phyloP scores from a whole-genome alignment of 805 yeast species.

The Wickerhamiella spandovensis region DNA sequence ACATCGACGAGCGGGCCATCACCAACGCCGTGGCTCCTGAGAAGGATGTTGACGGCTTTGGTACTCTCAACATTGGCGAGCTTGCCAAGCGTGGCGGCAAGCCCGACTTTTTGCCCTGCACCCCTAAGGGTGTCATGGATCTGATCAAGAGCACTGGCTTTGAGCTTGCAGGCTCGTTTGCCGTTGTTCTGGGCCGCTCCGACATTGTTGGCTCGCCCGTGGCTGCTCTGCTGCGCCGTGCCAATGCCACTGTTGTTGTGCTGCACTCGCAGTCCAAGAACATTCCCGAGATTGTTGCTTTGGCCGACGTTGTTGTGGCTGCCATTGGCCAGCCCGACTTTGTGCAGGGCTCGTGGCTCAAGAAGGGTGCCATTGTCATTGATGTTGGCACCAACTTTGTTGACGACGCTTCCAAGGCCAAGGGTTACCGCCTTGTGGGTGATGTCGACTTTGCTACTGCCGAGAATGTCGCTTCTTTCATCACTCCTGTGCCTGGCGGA shows the following conservation, averaged over 20 bases:
- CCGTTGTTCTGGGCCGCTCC: slow-evolving; percentile 88
- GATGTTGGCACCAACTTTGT: slow-evolving; percentile 94
- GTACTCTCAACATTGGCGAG: slow-evolving; percentile 79
- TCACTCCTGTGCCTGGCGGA: slow-evolving; percentile 98
- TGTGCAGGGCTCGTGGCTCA: slow-evolving; percentile 80
- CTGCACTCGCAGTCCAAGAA: slow-evolving; percentile 64
- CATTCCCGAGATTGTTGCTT: slow-evolving; percentile 41
- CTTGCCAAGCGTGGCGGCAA: slow-evolving; percentile 73
- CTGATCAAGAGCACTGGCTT: slow-evolving; percentile 59
- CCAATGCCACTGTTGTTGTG: slow-evolving; percentile 74
- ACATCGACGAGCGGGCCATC: slow-evolving; percentile 61
- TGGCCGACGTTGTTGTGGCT: slow-evolving; percentile 80
- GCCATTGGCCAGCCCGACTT: slow-evolving; percentile 83
- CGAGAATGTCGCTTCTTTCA: slow-evolving; percentile 43
- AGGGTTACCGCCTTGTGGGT: slow-evolving; percentile 81
- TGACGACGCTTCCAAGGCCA: slow-evolving; percentile 57
- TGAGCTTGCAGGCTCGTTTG: slow-evolving; percentile 59
- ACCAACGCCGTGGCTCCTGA: slow-evolving; percentile 70
- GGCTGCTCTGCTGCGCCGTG: slow-evolving; percentile 63
- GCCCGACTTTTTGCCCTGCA: slow-evolving; percentile 81
- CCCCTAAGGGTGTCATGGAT: slow-evolving; percentile 86
- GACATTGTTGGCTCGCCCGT: slow-evolving; percentile 96
- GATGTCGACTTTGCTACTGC: slow-evolving; percentile 79
- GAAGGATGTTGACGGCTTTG: slow-evolving; percentile 95
- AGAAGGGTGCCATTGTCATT: slow-evolving; percentile 69